phyloP scores from a whole-genome alignment of 148 eudicot species.

The Rhododendron henanense region DNA sequence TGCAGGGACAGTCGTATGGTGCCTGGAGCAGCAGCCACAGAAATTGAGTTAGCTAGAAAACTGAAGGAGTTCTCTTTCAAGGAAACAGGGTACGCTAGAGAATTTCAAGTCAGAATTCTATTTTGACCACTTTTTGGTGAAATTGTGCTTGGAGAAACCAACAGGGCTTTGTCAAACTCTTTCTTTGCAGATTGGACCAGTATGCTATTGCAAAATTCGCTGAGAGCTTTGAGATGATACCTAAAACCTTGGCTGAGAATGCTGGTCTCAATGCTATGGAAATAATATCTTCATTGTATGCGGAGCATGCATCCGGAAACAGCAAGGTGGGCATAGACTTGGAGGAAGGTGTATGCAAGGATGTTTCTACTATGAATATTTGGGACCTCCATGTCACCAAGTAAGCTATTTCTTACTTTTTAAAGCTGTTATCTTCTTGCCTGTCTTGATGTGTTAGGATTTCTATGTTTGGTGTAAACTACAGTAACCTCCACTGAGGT shows the following conservation, averaged over 20 bases:
- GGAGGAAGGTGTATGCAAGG: constrained; percentile 73
- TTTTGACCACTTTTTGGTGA: neutral
- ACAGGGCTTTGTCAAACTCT: neutral
- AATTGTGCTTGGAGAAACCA: neutral
- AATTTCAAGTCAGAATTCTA: neutral
- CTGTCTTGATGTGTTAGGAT: neutral
- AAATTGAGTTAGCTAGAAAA: constrained; percentile 85
- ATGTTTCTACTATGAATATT: constrained; percentile 51
- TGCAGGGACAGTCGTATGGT: constrained; percentile 91
- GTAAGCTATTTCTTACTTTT: constrained; percentile 36
- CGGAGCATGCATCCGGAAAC: constrained; percentile 86
- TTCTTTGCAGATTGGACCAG: constrained; percentile 71
- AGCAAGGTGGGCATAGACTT: constrained; percentile 84
- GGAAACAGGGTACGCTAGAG: constrained; percentile 71
- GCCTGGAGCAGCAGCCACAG: constrained; percentile 99
- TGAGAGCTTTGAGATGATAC: constrained; percentile 95
- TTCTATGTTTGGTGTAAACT: neutral
- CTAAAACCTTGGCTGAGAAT: constrained; percentile 84
- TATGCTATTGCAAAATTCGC: constrained; percentile 92
- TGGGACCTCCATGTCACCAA: constrained; percentile 94
- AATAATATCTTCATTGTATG: constrained; percentile 82
- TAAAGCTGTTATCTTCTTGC: neutral
- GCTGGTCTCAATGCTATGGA: constrained; percentile 97
- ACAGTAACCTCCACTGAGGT: neutral
- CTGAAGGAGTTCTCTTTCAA: constrained; percentile 83